These are phyloP conservation scores for Arabidopsis lyrata DNA, from an alignment of 441 rosid species.

Conservation along the genomic window DNA sequence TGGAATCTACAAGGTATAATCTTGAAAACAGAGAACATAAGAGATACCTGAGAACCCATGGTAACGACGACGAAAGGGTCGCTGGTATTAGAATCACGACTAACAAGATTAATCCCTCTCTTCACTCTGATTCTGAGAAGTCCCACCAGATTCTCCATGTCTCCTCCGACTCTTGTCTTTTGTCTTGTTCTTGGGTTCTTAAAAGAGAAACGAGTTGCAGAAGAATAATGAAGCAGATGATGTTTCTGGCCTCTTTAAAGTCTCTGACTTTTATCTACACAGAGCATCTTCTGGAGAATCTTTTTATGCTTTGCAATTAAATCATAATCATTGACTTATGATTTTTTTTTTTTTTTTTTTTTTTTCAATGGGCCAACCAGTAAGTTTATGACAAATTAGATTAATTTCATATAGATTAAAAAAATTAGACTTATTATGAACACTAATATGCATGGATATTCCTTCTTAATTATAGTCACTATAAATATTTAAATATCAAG, in stretches of 20 bases:
- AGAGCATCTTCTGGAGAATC: constrained; percentile 4
- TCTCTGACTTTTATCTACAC: not conserved
- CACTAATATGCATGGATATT: not conserved
- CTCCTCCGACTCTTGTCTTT: not conserved
- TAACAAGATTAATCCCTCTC: constrained; percentile 48
- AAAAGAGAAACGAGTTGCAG: not conserved
- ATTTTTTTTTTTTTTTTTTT: not conserved
- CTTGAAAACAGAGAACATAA: not conserved
- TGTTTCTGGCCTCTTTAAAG: not conserved
- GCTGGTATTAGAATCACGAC: constrained; percentile 48
- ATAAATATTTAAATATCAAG: not conserved
- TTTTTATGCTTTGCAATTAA: not conserved
- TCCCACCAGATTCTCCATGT: constrained; percentile 48
- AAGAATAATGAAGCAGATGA: not conserved
- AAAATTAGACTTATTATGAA: not conserved
- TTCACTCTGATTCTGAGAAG: constrained; percentile 51
- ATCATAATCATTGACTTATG: not conserved
- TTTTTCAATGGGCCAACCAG: not conserved
- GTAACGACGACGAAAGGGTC: constrained; percentile 57
- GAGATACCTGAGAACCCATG: constrained; percentile 49
- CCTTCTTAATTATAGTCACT: not conserved
- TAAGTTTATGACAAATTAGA: not conserved
- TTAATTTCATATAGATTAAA: not conserved
- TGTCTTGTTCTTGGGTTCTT: not conserved
- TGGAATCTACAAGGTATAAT: not conserved